Conservation (phyloP, 176 grass and related monocot species). For the Ampelocalamus luodianensis region DNA sequence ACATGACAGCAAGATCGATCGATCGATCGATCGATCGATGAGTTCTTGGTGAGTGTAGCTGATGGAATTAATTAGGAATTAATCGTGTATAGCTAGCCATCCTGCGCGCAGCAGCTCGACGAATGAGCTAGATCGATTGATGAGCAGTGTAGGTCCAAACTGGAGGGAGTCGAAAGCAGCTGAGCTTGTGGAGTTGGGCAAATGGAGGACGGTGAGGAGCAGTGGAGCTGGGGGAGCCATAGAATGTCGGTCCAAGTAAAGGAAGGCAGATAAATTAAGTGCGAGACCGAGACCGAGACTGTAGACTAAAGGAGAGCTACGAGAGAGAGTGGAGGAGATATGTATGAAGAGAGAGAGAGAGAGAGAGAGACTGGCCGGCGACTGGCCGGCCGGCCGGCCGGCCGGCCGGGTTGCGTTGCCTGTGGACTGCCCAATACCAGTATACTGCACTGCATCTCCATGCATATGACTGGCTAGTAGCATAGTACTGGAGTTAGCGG, state of each 20-base stretch:
- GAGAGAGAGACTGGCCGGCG: neutral
- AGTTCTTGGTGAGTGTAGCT: neutral
- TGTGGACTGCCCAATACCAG: neutral
- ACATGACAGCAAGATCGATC: neutral
- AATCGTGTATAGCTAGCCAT: neutral
- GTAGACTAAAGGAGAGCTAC: slow-evolving; percentile 23
- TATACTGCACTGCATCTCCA: slow-evolving; percentile 6
- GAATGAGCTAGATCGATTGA: neutral
- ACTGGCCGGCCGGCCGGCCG: too few relatives aligned
- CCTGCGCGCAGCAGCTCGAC: neutral
- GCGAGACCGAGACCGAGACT: slow-evolving; percentile 42
- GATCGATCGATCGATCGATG: neutral
- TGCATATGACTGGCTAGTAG: slow-evolving; percentile 38
- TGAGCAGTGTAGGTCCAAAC: neutral
- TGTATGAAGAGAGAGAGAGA: neutral
- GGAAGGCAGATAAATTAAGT: slow-evolving; percentile 63
- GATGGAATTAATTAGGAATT: neutral
- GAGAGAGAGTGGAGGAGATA: too few relatives aligned
- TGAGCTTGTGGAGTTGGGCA: neutral
- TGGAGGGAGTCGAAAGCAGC: neutral
- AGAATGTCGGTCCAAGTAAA: slow-evolving; percentile 74
- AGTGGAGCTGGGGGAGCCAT: slow-evolving; percentile 54
- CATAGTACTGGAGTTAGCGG: slow-evolving; percentile 41
- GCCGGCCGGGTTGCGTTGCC: neutral
- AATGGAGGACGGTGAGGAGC: slow-evolving; percentile 37